These are phyloP conservation scores for Atalantia buxifolia DNA, from an alignment of 345 rosid genomes.

Conservation along the genomic window DNA sequence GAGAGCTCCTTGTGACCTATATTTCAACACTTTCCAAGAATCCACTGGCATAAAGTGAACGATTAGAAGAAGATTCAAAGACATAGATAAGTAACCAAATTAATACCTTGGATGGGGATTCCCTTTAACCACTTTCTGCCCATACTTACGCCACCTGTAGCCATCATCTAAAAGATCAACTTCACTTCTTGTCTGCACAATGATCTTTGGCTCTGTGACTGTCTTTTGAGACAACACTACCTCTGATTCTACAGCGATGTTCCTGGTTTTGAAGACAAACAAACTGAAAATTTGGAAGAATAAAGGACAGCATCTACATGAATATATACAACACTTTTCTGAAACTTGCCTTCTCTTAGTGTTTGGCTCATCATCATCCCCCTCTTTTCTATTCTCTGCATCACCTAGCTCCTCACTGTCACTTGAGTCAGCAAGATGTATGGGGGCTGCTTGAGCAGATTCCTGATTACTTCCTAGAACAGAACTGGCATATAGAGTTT, in stretches of 20 bases:
- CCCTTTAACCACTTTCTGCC: slow-evolving; percentile 99
- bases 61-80: slow-evolving; percentile 9
- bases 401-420: slow-evolving; percentile 51
- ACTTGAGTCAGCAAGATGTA: slow-evolving; percentile 34
- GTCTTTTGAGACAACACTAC: slow-evolving; percentile 61
- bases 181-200: slow-evolving; percentile 96
- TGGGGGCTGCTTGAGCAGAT: slow-evolving; percentile 30
- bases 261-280: slow-evolving; percentile 39
- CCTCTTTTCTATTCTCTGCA: slow-evolving; percentile 39
- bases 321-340: slow-evolving; percentile 1
- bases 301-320: background rate
- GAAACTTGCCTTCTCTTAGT: slow-evolving; percentile 64
- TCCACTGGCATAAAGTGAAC: background rate
- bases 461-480: slow-evolving; percentile 39
- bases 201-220: slow-evolving; percentile 80
- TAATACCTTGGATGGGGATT: slow-evolving; percentile 87
- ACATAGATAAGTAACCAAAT: slow-evolving; percentile 7
- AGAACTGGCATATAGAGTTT: slow-evolving; percentile 23
- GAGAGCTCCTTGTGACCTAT: background rate
- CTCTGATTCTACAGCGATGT: slow-evolving; percentile 34
- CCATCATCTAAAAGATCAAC: slow-evolving; percentile 98
- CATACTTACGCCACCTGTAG: slow-evolving; percentile 96
- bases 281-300: background rate
- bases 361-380: slow-evolving; percentile 52
- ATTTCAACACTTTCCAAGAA: background rate